Percentiles rank a stretch among this genome's conserved stretches.
Conservation (phyloP, 441 rosid species). For the Gossypium lobatum region DNA sequence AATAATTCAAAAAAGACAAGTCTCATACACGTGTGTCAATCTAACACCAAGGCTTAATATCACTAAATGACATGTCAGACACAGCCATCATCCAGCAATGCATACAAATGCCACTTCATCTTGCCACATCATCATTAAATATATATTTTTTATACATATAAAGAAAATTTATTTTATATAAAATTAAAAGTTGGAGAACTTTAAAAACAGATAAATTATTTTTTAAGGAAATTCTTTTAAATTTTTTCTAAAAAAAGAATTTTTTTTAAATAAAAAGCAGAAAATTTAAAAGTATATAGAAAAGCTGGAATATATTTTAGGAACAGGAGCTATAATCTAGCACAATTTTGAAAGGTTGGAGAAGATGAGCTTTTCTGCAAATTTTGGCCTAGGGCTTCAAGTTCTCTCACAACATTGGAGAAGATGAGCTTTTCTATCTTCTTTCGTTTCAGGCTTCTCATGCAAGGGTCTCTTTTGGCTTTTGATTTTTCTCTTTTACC, state of each 20-base stretch:
- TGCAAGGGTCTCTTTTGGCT: too few species aligned
- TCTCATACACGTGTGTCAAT: background rate
- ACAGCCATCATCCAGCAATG: background rate
- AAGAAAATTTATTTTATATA: background rate
- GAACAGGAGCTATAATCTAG: background rate
- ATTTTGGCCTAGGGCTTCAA: too few species aligned
- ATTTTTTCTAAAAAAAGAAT: too few species aligned
- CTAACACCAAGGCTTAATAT: background rate
- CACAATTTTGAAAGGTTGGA: background rate
- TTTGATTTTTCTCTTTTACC: too few species aligned
- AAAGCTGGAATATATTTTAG: background rate
- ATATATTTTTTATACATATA: background rate
- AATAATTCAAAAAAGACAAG: background rate
- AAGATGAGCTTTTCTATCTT: too few species aligned
- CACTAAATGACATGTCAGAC: background rate
- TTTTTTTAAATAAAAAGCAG: background rate
- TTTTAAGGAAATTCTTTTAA: too few species aligned
- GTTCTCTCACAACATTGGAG: too few species aligned
- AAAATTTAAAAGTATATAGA: background rate
- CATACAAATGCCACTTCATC: background rate
- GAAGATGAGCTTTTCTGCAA: too few species aligned
- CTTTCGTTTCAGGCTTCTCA: too few species aligned
- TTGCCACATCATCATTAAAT: background rate
- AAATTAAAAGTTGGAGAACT: background rate
- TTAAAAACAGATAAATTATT: background rate